These are phyloP conservation scores for Spergularia azorica DNA, from an alignment of 179 eudicot genomes.

Conservation along the genomic window DNA sequence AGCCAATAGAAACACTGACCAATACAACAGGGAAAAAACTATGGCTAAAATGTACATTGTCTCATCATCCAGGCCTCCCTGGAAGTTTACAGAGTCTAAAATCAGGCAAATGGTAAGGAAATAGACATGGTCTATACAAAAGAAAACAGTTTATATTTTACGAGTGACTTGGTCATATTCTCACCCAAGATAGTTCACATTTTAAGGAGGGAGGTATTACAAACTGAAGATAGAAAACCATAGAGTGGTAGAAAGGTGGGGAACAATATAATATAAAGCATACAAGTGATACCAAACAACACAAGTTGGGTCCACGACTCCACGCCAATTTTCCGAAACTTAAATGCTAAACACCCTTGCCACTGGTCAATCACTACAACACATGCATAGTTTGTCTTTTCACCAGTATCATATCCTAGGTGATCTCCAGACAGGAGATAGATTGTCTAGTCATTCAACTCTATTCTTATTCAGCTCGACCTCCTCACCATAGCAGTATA, in stretches of 20 bases:
- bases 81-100: not conserved
- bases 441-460: not conserved
- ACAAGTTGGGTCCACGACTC: too few species aligned
- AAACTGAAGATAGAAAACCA: too few species aligned
- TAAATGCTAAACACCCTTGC: not conserved
- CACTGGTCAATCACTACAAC: too few species aligned
- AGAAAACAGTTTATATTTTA: too few species aligned
- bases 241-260: not conserved
- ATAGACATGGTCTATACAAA: not conserved
- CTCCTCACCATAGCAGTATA: not conserved
- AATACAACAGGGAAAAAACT: not conserved
- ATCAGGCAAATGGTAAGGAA: slow-evolving; percentile 7
- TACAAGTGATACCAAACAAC: not conserved
- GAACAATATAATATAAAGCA: not conserved
- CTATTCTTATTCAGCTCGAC: slow-evolving; percentile 1
- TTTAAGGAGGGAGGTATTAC: not conserved
- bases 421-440: not conserved
- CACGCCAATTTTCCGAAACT: too few species aligned
- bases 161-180: too few species aligned
- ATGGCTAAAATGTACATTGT: not conserved
- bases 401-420: not conserved
- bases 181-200: too few species aligned
- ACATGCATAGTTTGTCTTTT: not conserved
- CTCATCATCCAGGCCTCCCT: not conserved
- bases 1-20: not conserved